Evolutionary conservation across 2,329 filamentous ascomycete species (phyloP).

Genomic region (Aspergillus nomiae): DNA sequence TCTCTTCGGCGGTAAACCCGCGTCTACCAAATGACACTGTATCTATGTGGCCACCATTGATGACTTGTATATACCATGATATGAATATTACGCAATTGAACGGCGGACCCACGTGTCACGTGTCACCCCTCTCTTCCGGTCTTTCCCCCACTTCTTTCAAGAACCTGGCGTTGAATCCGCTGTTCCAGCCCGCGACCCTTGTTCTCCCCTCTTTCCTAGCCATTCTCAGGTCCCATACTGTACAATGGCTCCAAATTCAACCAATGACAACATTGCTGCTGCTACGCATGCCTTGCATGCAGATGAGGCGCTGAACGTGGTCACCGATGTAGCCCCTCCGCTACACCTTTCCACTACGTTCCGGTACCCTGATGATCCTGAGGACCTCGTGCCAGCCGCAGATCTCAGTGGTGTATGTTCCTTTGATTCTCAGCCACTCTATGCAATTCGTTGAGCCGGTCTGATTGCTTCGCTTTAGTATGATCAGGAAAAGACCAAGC

Average conservation of each 20-base stretch:
- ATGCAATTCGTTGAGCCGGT: neutral
- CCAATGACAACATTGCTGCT: conserved; percentile 38
- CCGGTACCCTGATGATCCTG: conserved; percentile 73
- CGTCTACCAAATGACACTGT: neutral
- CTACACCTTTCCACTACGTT: conserved; percentile 92
- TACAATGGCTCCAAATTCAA: conserved; percentile 27
- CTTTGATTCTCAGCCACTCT: neutral
- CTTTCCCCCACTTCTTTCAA: neutral
- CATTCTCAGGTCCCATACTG: conserved; percentile 6
- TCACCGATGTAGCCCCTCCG: conserved; percentile 81
- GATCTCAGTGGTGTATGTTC: conserved; percentile 56
- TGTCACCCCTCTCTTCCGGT: neutral
- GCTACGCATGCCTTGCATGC: conserved; percentile 78
- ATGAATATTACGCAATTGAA: conserved; percentile 5
- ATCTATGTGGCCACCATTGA: neutral
- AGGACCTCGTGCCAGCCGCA: conserved; percentile 57
- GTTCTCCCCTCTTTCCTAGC: conserved; percentile 19
- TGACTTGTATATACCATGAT: conserved; percentile 6
- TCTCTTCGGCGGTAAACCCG: conserved; percentile 41
- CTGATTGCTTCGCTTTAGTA: conserved; percentile 17
- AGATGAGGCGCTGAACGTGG: conserved; percentile 73
- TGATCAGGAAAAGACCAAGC: conserved; percentile 41
- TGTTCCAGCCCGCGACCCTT: neutral
- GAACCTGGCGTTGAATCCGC: neutral
- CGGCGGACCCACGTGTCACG: conserved; percentile 9